Percentiles rank a stretch among this genome's conserved stretches.
phyloP scores from a whole-genome alignment of 2,329 filamentous ascomycete species.

The Pseudogymnoascus sp. region DNA sequence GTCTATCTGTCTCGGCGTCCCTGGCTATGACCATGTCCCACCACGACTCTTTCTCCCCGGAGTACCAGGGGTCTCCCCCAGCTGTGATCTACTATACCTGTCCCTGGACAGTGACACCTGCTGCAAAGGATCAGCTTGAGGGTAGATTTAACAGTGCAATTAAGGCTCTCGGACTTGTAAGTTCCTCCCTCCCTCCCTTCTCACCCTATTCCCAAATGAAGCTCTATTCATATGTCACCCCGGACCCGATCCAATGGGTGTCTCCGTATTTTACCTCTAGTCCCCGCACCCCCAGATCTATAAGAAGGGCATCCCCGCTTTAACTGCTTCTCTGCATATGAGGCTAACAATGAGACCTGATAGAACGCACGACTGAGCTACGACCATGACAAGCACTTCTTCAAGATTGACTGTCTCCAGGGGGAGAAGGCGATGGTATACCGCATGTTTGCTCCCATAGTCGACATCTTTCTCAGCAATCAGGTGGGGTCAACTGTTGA shows the following conservation, averaged over 20 bases:
- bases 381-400: slow-evolving; percentile 1
- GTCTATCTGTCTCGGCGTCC: too few relatives aligned
- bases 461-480: neutral
- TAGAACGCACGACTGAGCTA: neutral
- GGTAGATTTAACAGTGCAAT: neutral
- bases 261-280: neutral
- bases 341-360: neutral
- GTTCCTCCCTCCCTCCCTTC: neutral
- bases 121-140: neutral
- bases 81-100: neutral
- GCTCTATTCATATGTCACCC: neutral
- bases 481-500: neutral
- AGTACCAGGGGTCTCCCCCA: neutral
- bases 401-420: neutral
- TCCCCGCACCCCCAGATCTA: neutral
- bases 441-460: neutral
- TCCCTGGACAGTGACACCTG: neutral
- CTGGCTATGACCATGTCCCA: neutral
- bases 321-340: neutral
- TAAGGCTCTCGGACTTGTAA: neutral
- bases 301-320: neutral
- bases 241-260: too few relatives aligned
- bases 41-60: neutral
- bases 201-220: neutral
- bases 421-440: neutral